These are phyloP conservation scores for Chlamydomonas applanata DNA, from an alignment of 139 green algal species.

Conservation along the genomic window DNA sequence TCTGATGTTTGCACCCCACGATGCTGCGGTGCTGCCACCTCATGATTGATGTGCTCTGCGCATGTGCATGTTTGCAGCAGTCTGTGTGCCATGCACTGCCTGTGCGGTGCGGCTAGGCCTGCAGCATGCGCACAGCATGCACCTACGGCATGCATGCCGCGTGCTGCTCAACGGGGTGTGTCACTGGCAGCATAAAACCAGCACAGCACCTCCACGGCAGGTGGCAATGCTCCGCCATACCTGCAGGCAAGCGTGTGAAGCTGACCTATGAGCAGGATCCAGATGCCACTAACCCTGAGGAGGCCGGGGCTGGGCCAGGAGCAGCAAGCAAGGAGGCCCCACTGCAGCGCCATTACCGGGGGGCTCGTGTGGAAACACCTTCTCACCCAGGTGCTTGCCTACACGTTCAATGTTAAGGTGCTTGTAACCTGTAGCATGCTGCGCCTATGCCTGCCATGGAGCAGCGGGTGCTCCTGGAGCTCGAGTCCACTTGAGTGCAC, in stretches of 20 bases:
- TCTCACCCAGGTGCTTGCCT: constrained; percentile 61
- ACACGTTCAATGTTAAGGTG: constrained; percentile 30
- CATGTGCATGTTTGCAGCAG: not conserved
- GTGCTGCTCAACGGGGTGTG: no score
- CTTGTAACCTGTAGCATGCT: not conserved
- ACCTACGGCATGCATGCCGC: no score
- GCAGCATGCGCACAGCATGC: no score
- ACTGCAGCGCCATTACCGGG: constrained; percentile 60
- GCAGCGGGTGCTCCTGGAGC: not conserved
- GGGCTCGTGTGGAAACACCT: constrained; percentile 75
- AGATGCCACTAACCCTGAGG: not conserved
- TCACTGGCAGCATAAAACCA: no score
- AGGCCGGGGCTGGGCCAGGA: not conserved
- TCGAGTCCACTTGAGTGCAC: not conserved
- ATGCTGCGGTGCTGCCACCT: not conserved
- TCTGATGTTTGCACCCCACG: not conserved
- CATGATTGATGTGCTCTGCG: not conserved
- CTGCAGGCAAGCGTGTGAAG: constrained; percentile 44
- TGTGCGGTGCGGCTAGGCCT: no score
- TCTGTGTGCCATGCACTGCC: no score
- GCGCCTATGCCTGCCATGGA: not conserved
- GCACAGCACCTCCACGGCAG: no score
- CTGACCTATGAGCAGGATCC: constrained; percentile 29
- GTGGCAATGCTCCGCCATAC: no score
- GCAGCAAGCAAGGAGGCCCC: constrained; percentile 10